Evolutionary conservation across 768 basidiomycete genomes (phyloP), one percentile per base, ranked within the genome.

Genomic region (Rhizopogon roseolus): DNA sequence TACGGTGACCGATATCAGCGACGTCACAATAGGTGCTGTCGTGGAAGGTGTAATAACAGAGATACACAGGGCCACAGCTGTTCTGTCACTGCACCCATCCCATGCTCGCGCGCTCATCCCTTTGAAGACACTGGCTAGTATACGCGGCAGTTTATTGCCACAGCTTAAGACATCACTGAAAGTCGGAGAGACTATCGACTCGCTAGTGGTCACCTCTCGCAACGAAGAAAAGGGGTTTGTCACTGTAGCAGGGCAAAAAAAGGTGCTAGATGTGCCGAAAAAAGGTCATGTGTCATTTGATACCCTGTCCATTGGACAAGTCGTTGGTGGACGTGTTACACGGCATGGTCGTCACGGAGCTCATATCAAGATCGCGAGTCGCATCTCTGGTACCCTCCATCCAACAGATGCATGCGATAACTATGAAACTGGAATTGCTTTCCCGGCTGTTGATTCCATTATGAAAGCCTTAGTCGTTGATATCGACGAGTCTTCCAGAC

Each of bases 181-280:
- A 59, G 72, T 75, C 7, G 91, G 90, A 10, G 88, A 90, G 43
- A 75, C 74, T 43, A 67, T 98, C 28, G 76, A 84, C 10, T 87
- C 90, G 46, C 76, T 99, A 17, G 82, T 90, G 6, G 90, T 98
- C n/a, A 88, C 94, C 22, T 88, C 90, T 8, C 88, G 90, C 58
- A 93, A 91, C 64, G 77, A 83, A 7, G 92, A 90, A 61, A 92
- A 90, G 62, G 83, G 85, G 8, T 79, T 98, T 57, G 88, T 97
- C 56, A 85, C 97, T 57, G 90, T 94, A 34, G 86, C 87, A 48
- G 86, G 80, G 61, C 80, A 80, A 57, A 85, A 86, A 1, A 85
- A 85, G 65, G 70, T 75, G 38, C 83, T 79, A 60, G 60, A 78
- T 5, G 55, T 76, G 5, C 65, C 77, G 14, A 71, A 75, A 52